Base-by-base conservation (phyloP, 352 stramenopile species). In the Pythium grandisporangium region DNA sequence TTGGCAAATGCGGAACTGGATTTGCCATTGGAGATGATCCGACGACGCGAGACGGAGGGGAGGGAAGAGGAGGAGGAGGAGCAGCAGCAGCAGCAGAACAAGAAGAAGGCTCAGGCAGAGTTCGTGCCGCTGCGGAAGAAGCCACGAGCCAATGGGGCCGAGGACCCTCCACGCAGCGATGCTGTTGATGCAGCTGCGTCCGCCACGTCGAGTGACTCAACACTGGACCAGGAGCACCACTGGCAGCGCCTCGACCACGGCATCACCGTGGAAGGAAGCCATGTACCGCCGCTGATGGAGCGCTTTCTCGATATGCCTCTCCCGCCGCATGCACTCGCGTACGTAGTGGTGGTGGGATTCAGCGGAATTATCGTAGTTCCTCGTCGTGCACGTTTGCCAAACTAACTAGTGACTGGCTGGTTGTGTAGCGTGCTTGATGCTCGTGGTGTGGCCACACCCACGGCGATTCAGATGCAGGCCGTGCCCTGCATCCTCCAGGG, bases 391-490 rank as follows among this genome's bases (percentile, higher is more conserved):
- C n/a, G n/a, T n/a, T n/a, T n/a, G n/a, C n/a, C n/a, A n/a, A n/a
- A n/a, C n/a, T n/a, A n/a, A n/a, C n/a, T n/a, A n/a, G n/a, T n/a
- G n/a, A n/a, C n/a, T n/a, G n/a, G 30, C 22, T 16, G 30, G n/a
- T 22, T 5, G 16, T 38, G 8, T 47, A 61, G 55, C 12, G 43
- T 47, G 26, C 53, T 84, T 6, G 24, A 61, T 7, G 50, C 48
- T 6, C 57, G 63, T 27, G 58, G 59, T 12, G 57, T 96, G 52
- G 78, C 74, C 27, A 80, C 86, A 34, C 96, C 96, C 1, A 99
- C 93, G 10, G 67, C 95, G 6, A 94, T 99, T 42, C 96, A 99
- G 64, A 98, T 98, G 78, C 84, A 97, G 53, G 61, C 77, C n/a
- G 72, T 97, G n/a, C 89, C 92, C 5, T 62, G 67, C 17, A 54